Percentiles rank a stretch among this genome's conserved stretches.
Evolutionary conservation across 768 basidiomycete species (phyloP).

Genomic region (Amanita jacksonii): DNA sequence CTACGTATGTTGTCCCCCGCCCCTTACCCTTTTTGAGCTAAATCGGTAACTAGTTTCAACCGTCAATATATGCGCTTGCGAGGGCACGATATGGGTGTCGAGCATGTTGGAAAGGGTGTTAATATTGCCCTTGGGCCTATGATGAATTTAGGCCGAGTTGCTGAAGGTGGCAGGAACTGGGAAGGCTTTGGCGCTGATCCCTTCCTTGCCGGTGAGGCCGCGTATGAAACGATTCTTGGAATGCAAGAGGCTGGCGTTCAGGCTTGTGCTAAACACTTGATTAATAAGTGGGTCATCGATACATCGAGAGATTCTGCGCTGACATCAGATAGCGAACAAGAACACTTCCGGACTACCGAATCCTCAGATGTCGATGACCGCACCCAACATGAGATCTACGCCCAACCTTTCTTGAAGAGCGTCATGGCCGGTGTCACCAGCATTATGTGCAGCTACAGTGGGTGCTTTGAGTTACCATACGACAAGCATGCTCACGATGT

Average conservation of each 20-base stretch:
- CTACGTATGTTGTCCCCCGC: conserved; percentile 61
- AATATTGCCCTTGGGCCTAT: conserved; percentile 72
- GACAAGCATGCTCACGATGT: background rate
- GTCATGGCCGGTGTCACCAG: conserved; percentile 67
- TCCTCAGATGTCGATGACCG: conserved; percentile 72
- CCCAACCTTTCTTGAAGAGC: conserved; percentile 58
- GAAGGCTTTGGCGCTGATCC: conserved; percentile 93
- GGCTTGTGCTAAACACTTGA: conserved; percentile 78
- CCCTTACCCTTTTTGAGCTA: too few relatives aligned
- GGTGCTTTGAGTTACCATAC: conserved; percentile 15
- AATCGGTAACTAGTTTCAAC: conserved; percentile 68
- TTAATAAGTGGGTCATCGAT: conserved; percentile 59
- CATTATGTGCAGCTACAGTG: conserved; percentile 74
- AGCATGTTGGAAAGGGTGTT: conserved; percentile 78
- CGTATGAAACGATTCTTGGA: conserved; percentile 76
- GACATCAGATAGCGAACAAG: conserved; percentile 46
- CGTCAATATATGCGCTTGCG: conserved; percentile 68
- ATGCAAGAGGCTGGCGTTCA: conserved; percentile 74
- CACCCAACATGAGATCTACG: conserved; percentile 69
- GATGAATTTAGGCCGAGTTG: conserved; percentile 81
- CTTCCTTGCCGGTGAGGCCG: conserved; percentile 68
- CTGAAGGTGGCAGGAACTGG: conserved; percentile 83
- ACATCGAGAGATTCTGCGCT: background rate
- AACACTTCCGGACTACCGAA: conserved; percentile 43
- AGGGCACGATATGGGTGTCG: conserved; percentile 70